Evolutionary conservation across 306 rosid species (phyloP), one percentile per base, ranked within the genome.

Genomic region (Dalbergia oliveri): DNA sequence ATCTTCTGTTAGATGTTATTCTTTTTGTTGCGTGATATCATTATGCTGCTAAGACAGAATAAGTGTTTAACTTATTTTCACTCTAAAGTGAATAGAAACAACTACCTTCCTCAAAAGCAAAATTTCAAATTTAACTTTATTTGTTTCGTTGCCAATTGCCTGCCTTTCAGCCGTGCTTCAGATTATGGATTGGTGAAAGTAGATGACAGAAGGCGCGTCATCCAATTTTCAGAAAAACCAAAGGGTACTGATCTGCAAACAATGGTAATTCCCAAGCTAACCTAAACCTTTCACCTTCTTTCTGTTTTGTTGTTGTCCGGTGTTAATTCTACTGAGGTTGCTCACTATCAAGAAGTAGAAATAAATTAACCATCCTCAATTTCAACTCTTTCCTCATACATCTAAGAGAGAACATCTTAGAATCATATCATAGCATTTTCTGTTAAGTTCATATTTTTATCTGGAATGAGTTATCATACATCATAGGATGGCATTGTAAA

Each of bases 171-270:
- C 79, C 98, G 97, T 3, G 98, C 97, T 64, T 91, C 97, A 4
- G 97, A 92, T 83, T 94, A 86, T 50, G 98, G 98, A 70, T 84
- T 94, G 87, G 91, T 92, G 79, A 94, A 94, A 78, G 74, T 94
- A 4, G 97, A 90, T 73, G 84, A 87, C 45, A 87, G 90, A 84
- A 97, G 95, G 65, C 84, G 83, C 54, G 47, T 94, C 76, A 71
- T 84, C 59, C 90, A 94, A 65, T 94, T 94, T 81, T 56, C 90
- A 23, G 98, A 94, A 37, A 94, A 94, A 85, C 97, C 98, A 19
- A 86, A 73, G 85, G 94, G 92, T 50, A 82, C 80, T 77, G 86
- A 88, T 73, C 85, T 94, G 83, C 84, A 83, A 84, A 89, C 90
- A 88, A 94, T 94, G 98, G 98, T 94, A 85, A 84, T 67, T 79